Evolutionary conservation across 1,284 basidiomycete species (phyloP), one percentile per base, ranked within the genome.

Genomic region (Gastroboletus turbinatus): DNA sequence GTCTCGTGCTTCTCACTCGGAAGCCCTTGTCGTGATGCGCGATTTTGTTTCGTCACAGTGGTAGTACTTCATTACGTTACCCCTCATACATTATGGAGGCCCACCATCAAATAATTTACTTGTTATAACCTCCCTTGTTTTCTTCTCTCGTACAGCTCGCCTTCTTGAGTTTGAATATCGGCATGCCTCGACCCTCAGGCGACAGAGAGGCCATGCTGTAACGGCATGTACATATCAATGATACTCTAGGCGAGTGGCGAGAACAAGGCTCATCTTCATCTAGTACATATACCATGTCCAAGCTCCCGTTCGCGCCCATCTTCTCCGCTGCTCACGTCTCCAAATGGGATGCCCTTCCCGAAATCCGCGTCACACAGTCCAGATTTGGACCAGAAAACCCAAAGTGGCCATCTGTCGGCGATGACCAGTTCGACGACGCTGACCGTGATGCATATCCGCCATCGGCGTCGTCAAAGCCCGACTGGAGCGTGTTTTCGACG

Each of bases 31-130:
- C 7, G 90, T 91, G 54, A 98, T 85, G 32, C 83, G 83, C 11
- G 76, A 65, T 72, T 98, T 98, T 68, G 99, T 88, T 45, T 81
- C 76, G 58, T 87, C 83, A 66, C n/a, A n/a, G n/a, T n/a, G n/a
- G n/a, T n/a, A n/a, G n/a, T n/a, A n/a, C n/a, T n/a, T n/a, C n/a
- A 32, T 32, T 13, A 32, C 30, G 30, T 32, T 32, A 32, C 30
- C 13, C 13, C 30, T 4, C 7, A 30, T 11, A 30, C 11, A 5
- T 30, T 30, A 13, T 30, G 11, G 30, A 30, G 13, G 2, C 29
- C 29, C 23, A 23, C 23, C 23, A 23, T 23, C 23, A 23, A 23
- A 23, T 23, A 23, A 33, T 14, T 33, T 33, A 16, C 35, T 40
- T 21, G 11, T 5, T 13, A 21, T n/a, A n/a, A 3, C 38, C 7